Evolutionary conservation across 352 stramenopile species (phyloP).

Genomic region (Pythium dissotocum): DNA sequence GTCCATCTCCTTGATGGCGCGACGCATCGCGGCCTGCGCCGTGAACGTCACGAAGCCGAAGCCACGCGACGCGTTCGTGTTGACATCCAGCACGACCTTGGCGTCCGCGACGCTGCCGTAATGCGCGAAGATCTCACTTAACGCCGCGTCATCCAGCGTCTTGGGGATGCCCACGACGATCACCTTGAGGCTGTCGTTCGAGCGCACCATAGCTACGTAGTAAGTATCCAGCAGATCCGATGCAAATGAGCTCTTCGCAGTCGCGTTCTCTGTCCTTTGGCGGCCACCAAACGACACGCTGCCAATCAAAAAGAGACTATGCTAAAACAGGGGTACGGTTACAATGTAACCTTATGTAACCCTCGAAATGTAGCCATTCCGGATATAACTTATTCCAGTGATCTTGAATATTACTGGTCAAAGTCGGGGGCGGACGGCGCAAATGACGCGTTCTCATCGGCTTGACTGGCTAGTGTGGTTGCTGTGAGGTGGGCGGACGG

Average conservation of each 20-base stretch:
- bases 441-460: too few relatives aligned
- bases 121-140: slow-evolving; percentile 70
- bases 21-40: slow-evolving; percentile 61
- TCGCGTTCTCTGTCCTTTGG: background rate
- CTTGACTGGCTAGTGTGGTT: background rate
- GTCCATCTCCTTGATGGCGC: slow-evolving; percentile 77
- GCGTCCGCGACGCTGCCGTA: slow-evolving; percentile 74
- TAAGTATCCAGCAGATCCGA: background rate
- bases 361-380: background rate
- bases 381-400: too few relatives aligned
- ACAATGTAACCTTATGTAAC: slow-evolving; percentile 6
- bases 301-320: slow-evolving; percentile 26
- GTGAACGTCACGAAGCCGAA: slow-evolving; percentile 88
- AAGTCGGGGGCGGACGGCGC: background rate
- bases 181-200: slow-evolving; percentile 84
- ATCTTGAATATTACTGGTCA: background rate
- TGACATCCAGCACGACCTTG: slow-evolving; percentile 69
- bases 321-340: background rate
- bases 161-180: slow-evolving; percentile 83
- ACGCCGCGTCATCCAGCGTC: slow-evolving; percentile 62
- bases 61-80: slow-evolving; percentile 61
- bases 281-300: slow-evolving; percentile 31
- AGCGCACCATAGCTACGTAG: slow-evolving; percentile 43
- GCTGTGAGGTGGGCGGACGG: background rate
- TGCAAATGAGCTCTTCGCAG: background rate